These are phyloP conservation scores for Pichia nanzhaoensis DNA, from an alignment of 805 yeast genomes.

Conservation along the genomic window DNA sequence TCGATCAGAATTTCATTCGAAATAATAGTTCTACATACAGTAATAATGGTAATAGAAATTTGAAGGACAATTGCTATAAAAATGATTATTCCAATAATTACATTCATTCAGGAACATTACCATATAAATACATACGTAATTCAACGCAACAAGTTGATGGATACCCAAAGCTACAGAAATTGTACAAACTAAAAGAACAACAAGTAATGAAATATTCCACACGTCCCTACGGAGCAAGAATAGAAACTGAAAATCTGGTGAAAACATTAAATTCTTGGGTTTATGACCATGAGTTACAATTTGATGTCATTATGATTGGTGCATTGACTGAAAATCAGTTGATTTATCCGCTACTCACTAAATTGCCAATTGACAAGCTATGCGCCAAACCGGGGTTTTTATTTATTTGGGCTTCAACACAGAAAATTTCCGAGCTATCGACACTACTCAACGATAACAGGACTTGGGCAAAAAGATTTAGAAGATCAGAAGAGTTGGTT, in stretches of 20 bases:
- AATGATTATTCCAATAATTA: constrained; percentile 72
- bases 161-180: constrained; percentile 71
- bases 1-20: background rate
- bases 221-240: constrained; percentile 61
- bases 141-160: constrained; percentile 65
- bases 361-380: constrained; percentile 63
- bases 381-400: constrained; percentile 82
- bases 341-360: constrained; percentile 51
- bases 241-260: constrained; percentile 46
- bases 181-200: constrained; percentile 56
- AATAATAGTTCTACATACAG: background rate
- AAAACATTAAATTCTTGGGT: constrained; percentile 59
- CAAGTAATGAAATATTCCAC: constrained; percentile 50
- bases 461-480: constrained; percentile 53
- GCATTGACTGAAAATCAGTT: constrained; percentile 73
- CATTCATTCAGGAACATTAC: constrained; percentile 55
- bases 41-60: background rate
- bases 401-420: constrained; percentile 82
- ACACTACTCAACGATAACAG: constrained; percentile 35
- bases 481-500: constrained; percentile 85
- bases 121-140: constrained; percentile 62
- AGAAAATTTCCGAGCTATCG: constrained; percentile 58
- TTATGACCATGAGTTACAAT: constrained; percentile 47
- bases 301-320: constrained; percentile 90
- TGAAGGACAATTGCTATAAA: constrained; percentile 28